Conservation (phyloP, 192 early-diverging fungal genomes). For the Fimicolochytrium jonesii region DNA sequence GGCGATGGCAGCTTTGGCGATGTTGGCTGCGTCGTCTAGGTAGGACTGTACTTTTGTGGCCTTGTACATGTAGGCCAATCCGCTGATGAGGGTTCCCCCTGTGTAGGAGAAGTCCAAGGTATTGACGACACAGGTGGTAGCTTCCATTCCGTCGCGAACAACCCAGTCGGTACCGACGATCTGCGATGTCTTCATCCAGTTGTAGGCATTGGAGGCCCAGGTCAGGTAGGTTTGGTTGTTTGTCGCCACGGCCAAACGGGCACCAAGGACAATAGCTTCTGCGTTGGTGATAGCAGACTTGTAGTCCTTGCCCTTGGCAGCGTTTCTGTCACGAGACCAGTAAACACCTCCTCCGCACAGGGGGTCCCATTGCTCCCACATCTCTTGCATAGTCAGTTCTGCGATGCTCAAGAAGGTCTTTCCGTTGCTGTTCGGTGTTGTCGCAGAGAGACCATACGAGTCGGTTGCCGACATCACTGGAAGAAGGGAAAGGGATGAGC, state of each 20-base stretch:
- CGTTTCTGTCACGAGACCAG: constrained; percentile 38
- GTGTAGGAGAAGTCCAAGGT: neutral
- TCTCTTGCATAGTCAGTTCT: constrained; percentile 32
- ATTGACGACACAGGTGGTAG: constrained; percentile 9
- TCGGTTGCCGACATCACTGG: constrained; percentile 31
- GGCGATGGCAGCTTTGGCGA: constrained; percentile 7
- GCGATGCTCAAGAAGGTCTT: constrained; percentile 21
- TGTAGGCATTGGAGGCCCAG: constrained; percentile 23
- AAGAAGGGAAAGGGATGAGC: neutral
- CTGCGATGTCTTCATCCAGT: constrained; percentile 31
- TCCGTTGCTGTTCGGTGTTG: constrained; percentile 28
- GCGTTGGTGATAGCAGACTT: constrained; percentile 45
- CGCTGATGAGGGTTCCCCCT: constrained; percentile 15
- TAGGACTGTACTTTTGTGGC: constrained; percentile 12
- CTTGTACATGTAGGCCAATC: constrained; percentile 27
- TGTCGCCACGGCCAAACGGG: constrained; percentile 30
- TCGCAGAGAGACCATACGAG: constrained; percentile 6
- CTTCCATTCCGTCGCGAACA: constrained; percentile 24
- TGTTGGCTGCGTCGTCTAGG: constrained; percentile 12
- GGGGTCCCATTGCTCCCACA: constrained; percentile 38
- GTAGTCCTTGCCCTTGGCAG: constrained; percentile 14
- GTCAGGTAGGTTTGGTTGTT: constrained; percentile 26
- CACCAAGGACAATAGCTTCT: constrained; percentile 29
- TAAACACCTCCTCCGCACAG: constrained; percentile 42
- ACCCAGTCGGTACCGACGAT: constrained; percentile 12